A percentile compares a stretch with the other conserved stretches of the same genome.
phyloP scores from a whole-genome alignment of 352 stramenopile genomes.

The Pythium phragmiticola region DNA sequence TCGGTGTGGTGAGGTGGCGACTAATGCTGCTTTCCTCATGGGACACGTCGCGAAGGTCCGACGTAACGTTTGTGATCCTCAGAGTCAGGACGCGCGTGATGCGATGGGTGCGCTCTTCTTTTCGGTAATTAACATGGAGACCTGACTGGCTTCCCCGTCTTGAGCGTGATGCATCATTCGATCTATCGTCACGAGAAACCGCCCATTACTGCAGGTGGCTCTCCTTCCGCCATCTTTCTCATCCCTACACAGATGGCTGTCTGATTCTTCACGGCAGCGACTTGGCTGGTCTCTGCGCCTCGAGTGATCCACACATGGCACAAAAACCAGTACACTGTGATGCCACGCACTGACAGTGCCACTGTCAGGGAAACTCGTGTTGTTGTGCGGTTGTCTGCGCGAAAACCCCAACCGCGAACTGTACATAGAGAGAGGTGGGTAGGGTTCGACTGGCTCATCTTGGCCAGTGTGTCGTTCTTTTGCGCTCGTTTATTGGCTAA shows the following conservation, averaged over 20 bases:
- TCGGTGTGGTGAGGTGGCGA: too few species aligned
- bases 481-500: conserved; percentile 9
- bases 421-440: conserved; percentile 25
- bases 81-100: too few species aligned
- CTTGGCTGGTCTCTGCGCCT: conserved; percentile 8
- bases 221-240: not conserved
- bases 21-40: too few species aligned
- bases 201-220: too few species aligned
- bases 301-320: too few species aligned
- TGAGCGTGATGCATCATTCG: too few species aligned
- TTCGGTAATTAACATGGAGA: too few species aligned
- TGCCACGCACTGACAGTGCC: not conserved
- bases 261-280: conserved; percentile 4
- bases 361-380: not conserved
- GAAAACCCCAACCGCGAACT: conserved; percentile 6
- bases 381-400: conserved; percentile 9
- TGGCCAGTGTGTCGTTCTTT: conserved; percentile 6
- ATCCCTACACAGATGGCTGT: not conserved
- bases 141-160: too few species aligned
- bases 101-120: too few species aligned
- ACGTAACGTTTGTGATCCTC: too few species aligned
- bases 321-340: not conserved
- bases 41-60: too few species aligned
- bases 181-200: too few species aligned
- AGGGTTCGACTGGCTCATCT: conserved; percentile 27